Evolutionary conservation across 768 basidiomycete species (phyloP).

Genomic region (Mycena kentingensis): DNA sequence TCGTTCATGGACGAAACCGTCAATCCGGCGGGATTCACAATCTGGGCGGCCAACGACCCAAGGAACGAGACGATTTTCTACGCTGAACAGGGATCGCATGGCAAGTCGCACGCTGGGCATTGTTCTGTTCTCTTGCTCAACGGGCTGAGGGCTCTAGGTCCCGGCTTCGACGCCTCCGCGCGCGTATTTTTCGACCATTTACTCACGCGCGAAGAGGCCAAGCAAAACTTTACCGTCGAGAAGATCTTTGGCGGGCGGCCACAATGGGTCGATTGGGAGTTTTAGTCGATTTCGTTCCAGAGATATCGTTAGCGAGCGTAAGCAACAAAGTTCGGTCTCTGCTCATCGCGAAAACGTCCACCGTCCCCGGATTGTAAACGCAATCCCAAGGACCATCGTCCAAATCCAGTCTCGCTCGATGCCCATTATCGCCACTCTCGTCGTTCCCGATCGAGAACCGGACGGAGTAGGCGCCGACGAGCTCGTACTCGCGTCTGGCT

Average conservation of each 20-base stretch:
- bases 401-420: too few relatives aligned
- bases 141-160: slow-evolving; percentile 30
- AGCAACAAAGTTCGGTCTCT: too few relatives aligned
- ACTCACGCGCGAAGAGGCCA: slow-evolving; percentile 29
- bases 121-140: neutral
- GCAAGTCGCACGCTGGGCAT: slow-evolving; percentile 22
- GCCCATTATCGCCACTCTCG: too few relatives aligned
- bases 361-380: too few relatives aligned
- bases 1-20: slow-evolving; percentile 43
- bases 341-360: too few relatives aligned
- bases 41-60: slow-evolving; percentile 18
- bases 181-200: slow-evolving; percentile 37
- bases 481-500: too few relatives aligned
- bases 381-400: too few relatives aligned
- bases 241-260: slow-evolving; percentile 39
- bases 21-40: slow-evolving; percentile 31
- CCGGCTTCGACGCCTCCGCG: slow-evolving; percentile 35
- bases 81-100: slow-evolving; percentile 41
- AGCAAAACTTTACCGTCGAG: slow-evolving; percentile 30
- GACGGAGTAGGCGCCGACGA: too few relatives aligned
- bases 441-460: too few relatives aligned
- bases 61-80: slow-evolving; percentile 35
- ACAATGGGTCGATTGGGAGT: slow-evolving; percentile 41
- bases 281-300: too few relatives aligned
- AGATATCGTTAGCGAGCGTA: too few relatives aligned